Evolutionary conservation across 2,329 filamentous ascomycete genomes (phyloP).

Genomic region (Aspergillus hiratsukae): DNA sequence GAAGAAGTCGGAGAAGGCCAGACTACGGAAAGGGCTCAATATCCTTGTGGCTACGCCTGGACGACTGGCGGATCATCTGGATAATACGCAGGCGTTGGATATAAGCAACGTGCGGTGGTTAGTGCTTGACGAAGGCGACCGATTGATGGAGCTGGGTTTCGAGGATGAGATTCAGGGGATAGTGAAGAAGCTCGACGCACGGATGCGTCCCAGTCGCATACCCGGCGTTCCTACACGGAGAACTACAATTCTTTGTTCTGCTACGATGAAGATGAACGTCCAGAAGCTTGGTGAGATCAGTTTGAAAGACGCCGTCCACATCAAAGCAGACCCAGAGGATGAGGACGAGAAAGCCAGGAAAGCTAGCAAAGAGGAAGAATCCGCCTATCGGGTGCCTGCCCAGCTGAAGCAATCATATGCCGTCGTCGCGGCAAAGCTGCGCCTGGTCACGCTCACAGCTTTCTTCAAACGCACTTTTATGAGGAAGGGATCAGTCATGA

Average conservation of each 20-base stretch:
- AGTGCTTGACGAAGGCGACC: conserved; percentile 90
- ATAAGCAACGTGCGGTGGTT: conserved; percentile 89
- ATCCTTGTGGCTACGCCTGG: conserved; percentile 94
- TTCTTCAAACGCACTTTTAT: conserved; percentile 84
- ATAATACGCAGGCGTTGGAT: conserved; percentile 85
- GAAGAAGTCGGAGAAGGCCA: conserved; percentile 83
- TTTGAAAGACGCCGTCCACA: conserved; percentile 84
- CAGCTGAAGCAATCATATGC: conserved; percentile 92
- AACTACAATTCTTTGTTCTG: conserved; percentile 87
- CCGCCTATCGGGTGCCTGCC: conserved; percentile 73
- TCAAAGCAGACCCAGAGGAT: conserved; percentile 62
- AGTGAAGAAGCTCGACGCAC: conserved; percentile 69
- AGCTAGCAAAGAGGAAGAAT: conserved; percentile 46
- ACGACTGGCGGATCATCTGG: conserved; percentile 82
- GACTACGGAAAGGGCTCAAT: conserved; percentile 88
- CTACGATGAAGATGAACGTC: conserved; percentile 97
- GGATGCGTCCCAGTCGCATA: conserved; percentile 59
- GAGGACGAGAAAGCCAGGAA: conserved; percentile 51
- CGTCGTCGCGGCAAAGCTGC: conserved; percentile 81
- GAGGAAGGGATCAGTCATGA: conserved; percentile 87
- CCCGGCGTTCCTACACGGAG: conserved; percentile 66
- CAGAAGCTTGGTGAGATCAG: conserved; percentile 92
- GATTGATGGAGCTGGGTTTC: conserved; percentile 97
- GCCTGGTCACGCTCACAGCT: conserved; percentile 80
- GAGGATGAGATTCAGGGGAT: conserved; percentile 90